phyloP scores from a whole-genome alignment of 2,329 filamentous ascomycete genomes.

The Cercospora canescens region DNA sequence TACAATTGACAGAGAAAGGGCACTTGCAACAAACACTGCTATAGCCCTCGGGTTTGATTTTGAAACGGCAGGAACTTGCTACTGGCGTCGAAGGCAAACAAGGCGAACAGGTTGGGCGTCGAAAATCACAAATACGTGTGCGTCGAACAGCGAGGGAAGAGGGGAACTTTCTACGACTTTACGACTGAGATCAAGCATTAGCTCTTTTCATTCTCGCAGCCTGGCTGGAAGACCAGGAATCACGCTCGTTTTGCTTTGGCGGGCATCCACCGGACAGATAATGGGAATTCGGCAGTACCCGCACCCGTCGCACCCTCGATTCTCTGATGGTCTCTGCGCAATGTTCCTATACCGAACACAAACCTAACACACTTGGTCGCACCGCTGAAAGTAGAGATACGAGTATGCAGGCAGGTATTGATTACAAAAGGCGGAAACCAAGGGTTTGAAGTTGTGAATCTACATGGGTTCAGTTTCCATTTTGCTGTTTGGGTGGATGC shows the following conservation, averaged over 20 bases:
- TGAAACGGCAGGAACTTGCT: neutral
- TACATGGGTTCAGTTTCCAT: too few relatives aligned
- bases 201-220: neutral
- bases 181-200: constrained; percentile 1
- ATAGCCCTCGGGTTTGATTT: neutral
- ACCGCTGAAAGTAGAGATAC: too few relatives aligned
- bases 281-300: too few relatives aligned
- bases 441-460: too few relatives aligned
- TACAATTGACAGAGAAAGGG: neutral
- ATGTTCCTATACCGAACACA: too few relatives aligned
- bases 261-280: too few relatives aligned
- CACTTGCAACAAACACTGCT: neutral
- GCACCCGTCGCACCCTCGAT: too few relatives aligned
- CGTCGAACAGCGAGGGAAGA: neutral
- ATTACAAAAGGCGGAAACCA: too few relatives aligned
- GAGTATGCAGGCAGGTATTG: too few relatives aligned
- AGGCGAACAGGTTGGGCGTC: neutral
- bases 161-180: constrained; percentile 5
- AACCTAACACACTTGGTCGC: too few relatives aligned
- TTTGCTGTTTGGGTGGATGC: too few relatives aligned
- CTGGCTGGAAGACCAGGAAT: neutral
- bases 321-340: too few relatives aligned
- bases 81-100: neutral
- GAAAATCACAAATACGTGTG: neutral
- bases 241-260: constrained; percentile 2